A percentile compares a stretch with the other conserved stretches of the same genome.
Evolutionary conservation across 2,329 filamentous ascomycete species (phyloP).

Genomic region (Penicillium sp.): DNA sequence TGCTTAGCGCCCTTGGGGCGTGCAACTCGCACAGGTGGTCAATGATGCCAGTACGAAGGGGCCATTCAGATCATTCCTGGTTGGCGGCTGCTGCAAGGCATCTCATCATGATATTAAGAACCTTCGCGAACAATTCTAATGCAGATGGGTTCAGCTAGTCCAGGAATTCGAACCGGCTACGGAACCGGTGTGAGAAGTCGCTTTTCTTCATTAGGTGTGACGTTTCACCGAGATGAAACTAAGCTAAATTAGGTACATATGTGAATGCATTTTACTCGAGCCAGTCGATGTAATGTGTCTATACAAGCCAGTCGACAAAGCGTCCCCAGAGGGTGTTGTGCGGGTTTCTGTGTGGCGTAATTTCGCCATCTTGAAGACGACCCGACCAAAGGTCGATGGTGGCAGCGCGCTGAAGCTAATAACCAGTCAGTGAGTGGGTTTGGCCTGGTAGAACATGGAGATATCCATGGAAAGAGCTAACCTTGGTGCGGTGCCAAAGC

Average conservation of each 20-base stretch:
- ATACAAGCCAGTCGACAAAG: slow-evolving; percentile 29
- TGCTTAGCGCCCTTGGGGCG: slow-evolving; percentile 36
- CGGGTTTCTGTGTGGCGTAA: slow-evolving; percentile 16
- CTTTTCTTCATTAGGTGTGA: not conserved
- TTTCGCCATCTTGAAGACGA: slow-evolving; percentile 33
- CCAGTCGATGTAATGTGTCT: slow-evolving; percentile 11
- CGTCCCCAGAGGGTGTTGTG: slow-evolving; percentile 21
- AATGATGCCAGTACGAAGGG: slow-evolving; percentile 28
- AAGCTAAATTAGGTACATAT: too few relatives aligned
- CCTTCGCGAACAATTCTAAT: slow-evolving; percentile 24
- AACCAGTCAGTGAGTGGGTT: not conserved
- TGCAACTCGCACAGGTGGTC: slow-evolving; percentile 36
- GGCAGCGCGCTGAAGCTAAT: slow-evolving; percentile 27
- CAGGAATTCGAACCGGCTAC: slow-evolving; percentile 11
- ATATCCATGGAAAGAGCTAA: slow-evolving; percentile 16
- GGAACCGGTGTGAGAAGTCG: slow-evolving; percentile 6
- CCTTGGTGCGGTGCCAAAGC: slow-evolving; percentile 38
- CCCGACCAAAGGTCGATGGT: slow-evolving; percentile 34
- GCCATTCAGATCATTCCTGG: slow-evolving; percentile 34
- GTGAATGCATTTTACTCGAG: too few relatives aligned
- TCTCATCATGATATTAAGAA: slow-evolving; percentile 37
- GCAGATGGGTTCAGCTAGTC: not conserved
- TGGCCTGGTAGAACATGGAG: not conserved
- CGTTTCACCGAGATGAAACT: too few relatives aligned
- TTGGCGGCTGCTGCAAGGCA: slow-evolving; percentile 50